phyloP scores from a whole-genome alignment of 2,329 filamentous ascomycete genomes.

The Lomentospora prolificans region DNA sequence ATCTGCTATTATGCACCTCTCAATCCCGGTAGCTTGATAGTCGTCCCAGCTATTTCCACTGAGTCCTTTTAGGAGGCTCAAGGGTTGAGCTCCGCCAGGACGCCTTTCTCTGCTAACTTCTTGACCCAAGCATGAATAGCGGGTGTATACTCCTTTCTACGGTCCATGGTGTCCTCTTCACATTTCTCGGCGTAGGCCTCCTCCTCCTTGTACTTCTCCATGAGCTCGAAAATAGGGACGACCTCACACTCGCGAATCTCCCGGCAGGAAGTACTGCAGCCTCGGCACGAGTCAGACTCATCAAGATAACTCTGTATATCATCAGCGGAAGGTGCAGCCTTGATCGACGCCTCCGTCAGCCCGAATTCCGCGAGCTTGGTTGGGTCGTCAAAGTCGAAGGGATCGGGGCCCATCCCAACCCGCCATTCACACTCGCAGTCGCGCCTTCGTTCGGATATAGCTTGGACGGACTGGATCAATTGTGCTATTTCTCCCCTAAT shows the following conservation, averaged over 20 bases:
- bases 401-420: not conserved
- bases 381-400: not conserved
- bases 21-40: too few relatives aligned
- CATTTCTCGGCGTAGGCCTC: slow-evolving; percentile 33
- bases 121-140: slow-evolving; percentile 61
- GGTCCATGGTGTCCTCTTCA: slow-evolving; percentile 39
- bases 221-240: slow-evolving; percentile 21
- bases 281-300: not conserved
- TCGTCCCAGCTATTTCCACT: too few relatives aligned
- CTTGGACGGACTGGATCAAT: slow-evolving; percentile 28
- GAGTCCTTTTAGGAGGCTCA: too few relatives aligned
- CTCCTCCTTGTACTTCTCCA: slow-evolving; percentile 39
- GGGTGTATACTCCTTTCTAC: slow-evolving; percentile 59
- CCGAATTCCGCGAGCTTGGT: slow-evolving; percentile 20
- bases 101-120: slow-evolving; percentile 56
- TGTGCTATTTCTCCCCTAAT: slow-evolving; percentile 36
- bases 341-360: slow-evolving; percentile 12
- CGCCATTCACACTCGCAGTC: not conserved
- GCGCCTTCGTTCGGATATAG: slow-evolving; percentile 24
- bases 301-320: not conserved
- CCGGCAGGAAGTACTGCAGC: not conserved
- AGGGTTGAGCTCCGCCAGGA: slow-evolving; percentile 32
- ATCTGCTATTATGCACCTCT: too few relatives aligned
- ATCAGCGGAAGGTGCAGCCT: not conserved
- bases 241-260: not conserved